phyloP scores from a whole-genome alignment of 2,329 filamentous ascomycete genomes.

The Paecilomyces sp. region DNA sequence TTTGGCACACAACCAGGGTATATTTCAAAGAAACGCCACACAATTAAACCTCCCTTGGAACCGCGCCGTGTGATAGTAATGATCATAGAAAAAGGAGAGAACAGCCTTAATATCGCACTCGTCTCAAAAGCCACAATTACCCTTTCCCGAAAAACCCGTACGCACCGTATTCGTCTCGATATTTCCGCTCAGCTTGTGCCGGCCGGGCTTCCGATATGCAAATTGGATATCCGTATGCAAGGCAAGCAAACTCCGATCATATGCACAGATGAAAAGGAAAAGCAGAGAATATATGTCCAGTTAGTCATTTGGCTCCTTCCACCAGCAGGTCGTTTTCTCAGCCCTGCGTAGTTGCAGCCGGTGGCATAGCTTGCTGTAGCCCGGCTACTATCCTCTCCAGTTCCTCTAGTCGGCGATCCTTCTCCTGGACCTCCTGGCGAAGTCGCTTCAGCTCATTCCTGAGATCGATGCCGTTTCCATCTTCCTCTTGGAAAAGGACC shows the following conservation, averaged over 20 bases:
- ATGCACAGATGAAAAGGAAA: conserved; percentile 20
- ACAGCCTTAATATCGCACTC: not conserved
- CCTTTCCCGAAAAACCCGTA: not conserved
- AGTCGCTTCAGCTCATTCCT: conserved; percentile 61
- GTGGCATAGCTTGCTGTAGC: conserved; percentile 30
- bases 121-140: not conserved
- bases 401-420: conserved; percentile 36
- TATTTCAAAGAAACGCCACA: not conserved
- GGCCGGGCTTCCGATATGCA: conserved; percentile 4
- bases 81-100: not conserved
- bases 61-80: not conserved
- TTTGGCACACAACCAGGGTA: not conserved
- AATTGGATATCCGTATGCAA: conserved; percentile 12
- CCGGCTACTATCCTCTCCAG: conserved; percentile 32
- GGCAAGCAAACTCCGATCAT: conserved; percentile 22
- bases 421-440: conserved; percentile 57
- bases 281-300: conserved; percentile 4
- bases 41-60: not conserved
- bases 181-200: conserved; percentile 7
- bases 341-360: conserved; percentile 13
- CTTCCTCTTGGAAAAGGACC: conserved; percentile 23
- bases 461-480: conserved; percentile 39
- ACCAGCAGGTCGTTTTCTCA: not conserved
- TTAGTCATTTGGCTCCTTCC: not conserved
- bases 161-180: conserved; percentile 6